Conservation (phyloP, 345 rosid species). For the Ceriops zippeliana region DNA sequence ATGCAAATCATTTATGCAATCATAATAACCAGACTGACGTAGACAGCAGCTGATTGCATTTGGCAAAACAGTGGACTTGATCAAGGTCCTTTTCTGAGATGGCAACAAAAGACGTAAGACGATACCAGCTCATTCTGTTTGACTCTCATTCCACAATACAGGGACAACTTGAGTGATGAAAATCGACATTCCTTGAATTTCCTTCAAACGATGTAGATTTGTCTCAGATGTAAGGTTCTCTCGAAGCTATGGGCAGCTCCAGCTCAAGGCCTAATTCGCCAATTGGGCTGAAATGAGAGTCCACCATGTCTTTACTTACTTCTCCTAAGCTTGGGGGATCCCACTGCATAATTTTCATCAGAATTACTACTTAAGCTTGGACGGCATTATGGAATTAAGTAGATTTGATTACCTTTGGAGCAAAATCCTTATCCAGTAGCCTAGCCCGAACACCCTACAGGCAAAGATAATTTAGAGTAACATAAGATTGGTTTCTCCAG, state of each 20-base stretch:
- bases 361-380: neutral
- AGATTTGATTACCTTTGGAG: constrained; percentile 65
- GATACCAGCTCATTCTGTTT: neutral
- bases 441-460: constrained; percentile 77
- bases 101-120: neutral
- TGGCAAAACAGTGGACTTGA: no score
- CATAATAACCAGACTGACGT: no score
- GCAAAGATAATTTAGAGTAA: neutral
- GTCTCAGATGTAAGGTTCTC: constrained; percentile 45
- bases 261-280: constrained; percentile 42
- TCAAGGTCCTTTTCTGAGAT: neutral
- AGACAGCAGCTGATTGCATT: no score
- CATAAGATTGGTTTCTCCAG: neutral
- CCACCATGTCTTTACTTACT: constrained; percentile 61
- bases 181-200: neutral
- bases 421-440: constrained; percentile 77
- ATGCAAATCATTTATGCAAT: no score
- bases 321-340: constrained; percentile 51
- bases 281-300: constrained; percentile 39
- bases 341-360: constrained; percentile 44
- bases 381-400: neutral
- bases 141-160: neutral
- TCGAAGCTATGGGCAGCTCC: constrained; percentile 45
- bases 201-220: neutral
- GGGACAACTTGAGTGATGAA: neutral